Evolutionary conservation across 2,329 filamentous ascomycete species (phyloP).

Genomic region (Colletotrichum sp.): DNA sequence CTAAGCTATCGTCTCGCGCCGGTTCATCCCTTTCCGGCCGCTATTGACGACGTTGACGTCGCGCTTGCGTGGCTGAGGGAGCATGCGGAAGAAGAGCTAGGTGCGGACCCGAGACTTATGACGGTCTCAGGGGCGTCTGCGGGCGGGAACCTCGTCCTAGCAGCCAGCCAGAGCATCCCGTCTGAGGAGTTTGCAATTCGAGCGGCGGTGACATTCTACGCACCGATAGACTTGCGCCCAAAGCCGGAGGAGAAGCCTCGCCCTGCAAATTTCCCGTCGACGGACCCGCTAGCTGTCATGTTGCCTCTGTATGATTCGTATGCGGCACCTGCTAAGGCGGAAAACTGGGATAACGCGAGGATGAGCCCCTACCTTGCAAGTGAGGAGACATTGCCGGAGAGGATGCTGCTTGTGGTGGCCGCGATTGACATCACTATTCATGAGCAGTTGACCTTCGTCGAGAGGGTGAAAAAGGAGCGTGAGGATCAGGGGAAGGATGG

Average conservation of each 20-base stretch:
- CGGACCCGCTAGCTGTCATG: conserved; percentile 42
- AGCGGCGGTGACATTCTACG: conserved; percentile 45
- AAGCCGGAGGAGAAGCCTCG: conserved; percentile 44
- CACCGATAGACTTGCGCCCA: conserved; percentile 41
- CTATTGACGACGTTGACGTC: conserved; percentile 52
- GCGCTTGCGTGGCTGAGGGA: conserved; percentile 42
- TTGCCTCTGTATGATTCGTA: conserved; percentile 50
- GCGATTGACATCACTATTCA: conserved; percentile 44
- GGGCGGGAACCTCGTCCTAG: conserved; percentile 48
- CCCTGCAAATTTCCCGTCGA: conserved; percentile 33
- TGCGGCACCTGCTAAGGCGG: conserved; percentile 31
- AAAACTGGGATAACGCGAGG: conserved; percentile 34
- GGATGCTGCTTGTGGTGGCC: conserved; percentile 44
- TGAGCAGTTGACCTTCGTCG: conserved; percentile 43
- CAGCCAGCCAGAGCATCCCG: conserved; percentile 25
- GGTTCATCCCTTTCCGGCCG: conserved; percentile 52
- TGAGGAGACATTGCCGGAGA: conserved; percentile 36
- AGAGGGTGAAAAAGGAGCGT: conserved; percentile 28
- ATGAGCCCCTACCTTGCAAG: conserved; percentile 41
- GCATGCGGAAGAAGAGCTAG: conserved; percentile 39
- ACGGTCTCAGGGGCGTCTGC: conserved; percentile 49
- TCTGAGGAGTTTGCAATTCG: conserved; percentile 30
- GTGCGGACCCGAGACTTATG: conserved; percentile 42
- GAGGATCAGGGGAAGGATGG: conserved; percentile 6
- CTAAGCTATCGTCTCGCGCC: conserved; percentile 58